Percentiles rank a stretch among this genome's conserved stretches.
Conservation (phyloP, 2,329 filamentous ascomycete species). For the Tothia fuscella region DNA sequence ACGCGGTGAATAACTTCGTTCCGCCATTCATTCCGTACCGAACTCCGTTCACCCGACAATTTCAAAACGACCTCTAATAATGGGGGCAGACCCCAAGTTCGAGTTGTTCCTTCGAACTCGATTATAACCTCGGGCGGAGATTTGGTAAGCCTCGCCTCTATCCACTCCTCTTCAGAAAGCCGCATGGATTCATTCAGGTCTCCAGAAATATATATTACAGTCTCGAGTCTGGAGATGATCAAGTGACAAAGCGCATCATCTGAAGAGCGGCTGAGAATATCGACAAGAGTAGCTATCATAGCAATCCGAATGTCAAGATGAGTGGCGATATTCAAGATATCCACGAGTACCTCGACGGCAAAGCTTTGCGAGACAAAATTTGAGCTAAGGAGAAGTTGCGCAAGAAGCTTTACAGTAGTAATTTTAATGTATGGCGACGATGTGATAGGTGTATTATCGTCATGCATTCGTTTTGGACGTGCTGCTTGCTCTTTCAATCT, state of each 20-base stretch:
- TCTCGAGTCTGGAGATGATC: conserved; percentile 19
- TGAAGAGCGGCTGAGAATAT: conserved; percentile 16
- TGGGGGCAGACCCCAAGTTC: conserved; percentile 9
- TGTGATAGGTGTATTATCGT: conserved; percentile 6
- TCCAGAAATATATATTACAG: conserved; percentile 22
- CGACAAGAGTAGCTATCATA: conserved; percentile 23
- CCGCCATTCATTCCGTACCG: conserved; percentile 1
- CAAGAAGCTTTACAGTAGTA: conserved; percentile 31
- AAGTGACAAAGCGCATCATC: conserved; percentile 11
- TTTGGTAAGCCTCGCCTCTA: conserved; percentile 14
- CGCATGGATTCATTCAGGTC: conserved; percentile 24
- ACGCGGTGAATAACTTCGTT: conserved; percentile 11
- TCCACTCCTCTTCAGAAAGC: conserved; percentile 23
- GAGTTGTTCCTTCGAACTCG: not conserved
- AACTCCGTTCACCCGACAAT: no score
- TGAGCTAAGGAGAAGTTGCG: conserved; percentile 24
- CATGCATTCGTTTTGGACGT: conserved; percentile 10
- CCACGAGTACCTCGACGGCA: conserved; percentile 21
- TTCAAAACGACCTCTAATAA: not conserved
- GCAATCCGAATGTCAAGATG: conserved; percentile 28
- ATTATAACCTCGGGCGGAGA: conserved; percentile 17
- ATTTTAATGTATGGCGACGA: conserved; percentile 24
- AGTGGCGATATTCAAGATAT: conserved; percentile 19
- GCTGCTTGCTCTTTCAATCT: conserved; percentile 18
- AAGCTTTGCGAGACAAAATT: conserved; percentile 22